Conservation (phyloP, 2,329 filamentous ascomycete genomes). For the Neophaeococcomyces aloes region DNA sequence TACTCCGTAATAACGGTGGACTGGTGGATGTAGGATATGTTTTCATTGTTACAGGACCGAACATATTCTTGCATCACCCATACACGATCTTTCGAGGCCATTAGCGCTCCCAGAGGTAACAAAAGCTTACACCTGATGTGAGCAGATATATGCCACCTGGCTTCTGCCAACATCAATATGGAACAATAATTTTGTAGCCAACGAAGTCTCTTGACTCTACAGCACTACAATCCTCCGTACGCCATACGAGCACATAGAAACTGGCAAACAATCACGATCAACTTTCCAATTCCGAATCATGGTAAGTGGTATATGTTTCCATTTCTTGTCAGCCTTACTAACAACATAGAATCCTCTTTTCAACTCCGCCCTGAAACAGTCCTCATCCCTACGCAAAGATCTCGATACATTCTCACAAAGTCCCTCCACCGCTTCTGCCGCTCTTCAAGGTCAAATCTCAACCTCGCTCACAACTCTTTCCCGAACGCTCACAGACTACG, state of each 20-base stretch:
- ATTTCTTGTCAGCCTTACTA: not conserved
- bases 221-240: too few species aligned
- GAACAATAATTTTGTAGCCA: too few species aligned
- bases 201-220: too few species aligned
- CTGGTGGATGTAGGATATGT: too few species aligned
- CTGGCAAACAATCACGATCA: not conserved
- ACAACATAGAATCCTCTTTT: constrained; percentile 62
- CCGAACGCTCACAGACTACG: constrained; percentile 88
- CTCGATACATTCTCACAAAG: constrained; percentile 58
- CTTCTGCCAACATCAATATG: constrained; percentile 2
- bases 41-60: too few species aligned
- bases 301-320: too few species aligned
- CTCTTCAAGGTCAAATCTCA: constrained; percentile 62
- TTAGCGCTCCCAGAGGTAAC: too few species aligned
- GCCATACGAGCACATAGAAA: too few species aligned
- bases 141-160: constrained; percentile 2
- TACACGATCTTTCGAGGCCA: too few species aligned
- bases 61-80: too few species aligned
- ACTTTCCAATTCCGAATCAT: too few species aligned
- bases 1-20: too few species aligned
- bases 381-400: constrained; percentile 65
- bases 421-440: constrained; percentile 47
- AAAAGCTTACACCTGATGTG: not conserved
- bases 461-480: constrained; percentile 70
- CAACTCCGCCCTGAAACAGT: constrained; percentile 77